phyloP scores from a whole-genome alignment of 345 rosid genomes.

The Murraya paniculata region DNA sequence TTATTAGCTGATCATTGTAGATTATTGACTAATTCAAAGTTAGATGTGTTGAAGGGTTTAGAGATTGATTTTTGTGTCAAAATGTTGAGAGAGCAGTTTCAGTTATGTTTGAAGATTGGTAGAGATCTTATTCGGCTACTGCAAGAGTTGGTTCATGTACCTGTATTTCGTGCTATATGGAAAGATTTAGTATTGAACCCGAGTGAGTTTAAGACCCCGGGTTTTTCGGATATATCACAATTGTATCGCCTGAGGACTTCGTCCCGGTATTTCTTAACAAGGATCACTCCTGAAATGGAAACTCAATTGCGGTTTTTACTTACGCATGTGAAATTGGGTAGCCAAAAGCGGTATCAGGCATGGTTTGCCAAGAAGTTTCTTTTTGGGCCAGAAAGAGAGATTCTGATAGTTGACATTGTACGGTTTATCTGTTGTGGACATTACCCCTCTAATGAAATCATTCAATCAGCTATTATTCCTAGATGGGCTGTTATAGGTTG shows the following conservation, averaged over 20 bases:
- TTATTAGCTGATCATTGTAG: conserved; percentile 74
- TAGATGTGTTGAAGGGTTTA: conserved; percentile 46
- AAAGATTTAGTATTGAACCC: conserved; percentile 53
- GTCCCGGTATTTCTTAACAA: conserved; percentile 59
- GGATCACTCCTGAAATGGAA: conserved; percentile 70
- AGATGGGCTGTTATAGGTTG: conserved; percentile 91
- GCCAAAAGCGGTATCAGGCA: conserved; percentile 62
- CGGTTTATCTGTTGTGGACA: conserved; percentile 75
- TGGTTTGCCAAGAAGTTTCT: conserved; percentile 79
- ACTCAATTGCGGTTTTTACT: conserved; percentile 69
- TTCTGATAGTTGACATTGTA: conserved; percentile 56
- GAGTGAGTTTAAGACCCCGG: conserved; percentile 32
- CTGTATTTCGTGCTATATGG: conserved; percentile 60
- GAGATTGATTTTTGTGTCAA: conserved; percentile 71
- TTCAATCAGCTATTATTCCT: conserved; percentile 63
- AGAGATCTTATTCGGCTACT: conserved; percentile 69
- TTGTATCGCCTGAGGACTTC: conserved; percentile 59
- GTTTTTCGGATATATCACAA: conserved; percentile 46
- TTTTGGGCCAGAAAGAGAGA: conserved; percentile 52
- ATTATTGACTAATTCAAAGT: conserved; percentile 18
- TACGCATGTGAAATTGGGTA: conserved; percentile 66
- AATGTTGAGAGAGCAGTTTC: conserved; percentile 69
- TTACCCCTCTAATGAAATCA: conserved; percentile 61
- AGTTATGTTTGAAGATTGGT: conserved; percentile 63
- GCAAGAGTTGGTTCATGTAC: conserved; percentile 76